phyloP scores from a whole-genome alignment of 441 rosid species.

The Corymbia calophylla region DNA sequence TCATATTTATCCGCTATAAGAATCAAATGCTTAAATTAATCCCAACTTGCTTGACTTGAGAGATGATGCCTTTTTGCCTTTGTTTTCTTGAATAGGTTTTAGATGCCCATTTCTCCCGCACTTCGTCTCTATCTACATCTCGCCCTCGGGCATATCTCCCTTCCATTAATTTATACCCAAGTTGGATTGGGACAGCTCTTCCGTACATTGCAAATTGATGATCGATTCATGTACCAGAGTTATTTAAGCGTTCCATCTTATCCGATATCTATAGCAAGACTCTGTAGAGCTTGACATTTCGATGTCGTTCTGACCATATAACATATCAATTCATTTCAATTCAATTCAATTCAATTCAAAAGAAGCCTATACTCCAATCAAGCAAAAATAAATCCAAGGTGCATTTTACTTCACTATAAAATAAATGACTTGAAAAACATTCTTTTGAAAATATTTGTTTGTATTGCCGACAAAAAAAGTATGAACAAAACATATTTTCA shows the following conservation, averaged over 20 bases:
- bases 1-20: neutral
- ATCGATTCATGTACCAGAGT: neutral
- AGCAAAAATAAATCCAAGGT: neutral
- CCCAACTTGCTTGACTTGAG: neutral
- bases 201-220: neutral
- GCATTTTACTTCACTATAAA: no score
- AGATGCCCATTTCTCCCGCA: neutral
- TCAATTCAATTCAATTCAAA: neutral
- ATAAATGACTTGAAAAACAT: neutral
- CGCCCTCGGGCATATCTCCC: neutral
- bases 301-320: accelerated
- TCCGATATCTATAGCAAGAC: neutral
- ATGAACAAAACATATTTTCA: neutral
- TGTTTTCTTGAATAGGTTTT: neutral
- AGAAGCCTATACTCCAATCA: neutral
- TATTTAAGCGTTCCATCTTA: neutral
- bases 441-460: neutral
- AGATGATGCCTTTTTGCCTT: neutral
- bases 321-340: neutral
- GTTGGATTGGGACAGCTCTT: neutral
- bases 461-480: no score
- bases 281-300: neutral
- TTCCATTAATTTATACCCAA: neutral
- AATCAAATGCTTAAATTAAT: neutral
- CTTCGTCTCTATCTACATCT: neutral